Conservation (phyloP, 2,329 filamentous ascomycete genomes). For the Capronia coronata region DNA sequence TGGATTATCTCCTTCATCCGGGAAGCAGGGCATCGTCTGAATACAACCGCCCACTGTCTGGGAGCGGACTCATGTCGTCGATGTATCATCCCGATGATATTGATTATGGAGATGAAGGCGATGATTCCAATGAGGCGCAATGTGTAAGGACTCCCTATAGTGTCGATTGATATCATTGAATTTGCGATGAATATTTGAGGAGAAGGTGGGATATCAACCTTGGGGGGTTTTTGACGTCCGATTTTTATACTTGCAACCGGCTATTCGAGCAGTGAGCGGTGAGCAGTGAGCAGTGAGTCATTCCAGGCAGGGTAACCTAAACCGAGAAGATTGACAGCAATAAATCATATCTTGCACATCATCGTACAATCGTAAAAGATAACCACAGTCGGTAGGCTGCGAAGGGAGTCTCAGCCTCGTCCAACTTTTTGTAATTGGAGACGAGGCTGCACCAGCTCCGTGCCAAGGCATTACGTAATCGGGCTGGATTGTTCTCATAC, state of each 20-base stretch:
- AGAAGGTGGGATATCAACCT: too few relatives aligned
- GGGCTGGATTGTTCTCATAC: not conserved
- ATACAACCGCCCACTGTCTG: conserved; percentile 15
- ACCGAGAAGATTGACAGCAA: too few relatives aligned
- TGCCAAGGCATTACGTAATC: conserved; percentile 1
- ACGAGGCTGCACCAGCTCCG: not conserved
- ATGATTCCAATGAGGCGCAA: conserved; percentile 13
- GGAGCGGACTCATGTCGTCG: conserved; percentile 12
- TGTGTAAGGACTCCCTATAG: conserved; percentile 22
- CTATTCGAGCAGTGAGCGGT: too few relatives aligned
- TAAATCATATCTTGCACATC: too few relatives aligned
- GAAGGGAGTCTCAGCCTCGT: not conserved
- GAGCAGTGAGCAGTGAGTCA: too few relatives aligned
- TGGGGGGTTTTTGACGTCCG: too few relatives aligned
- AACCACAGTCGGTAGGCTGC: too few relatives aligned
- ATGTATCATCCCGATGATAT: conserved; percentile 10
- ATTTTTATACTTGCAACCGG: too few relatives aligned
- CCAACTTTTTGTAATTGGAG: not conserved
- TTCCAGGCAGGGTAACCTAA: too few relatives aligned
- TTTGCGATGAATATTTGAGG: too few relatives aligned
- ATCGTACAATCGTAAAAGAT: too few relatives aligned
- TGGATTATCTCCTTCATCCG: conserved; percentile 23
- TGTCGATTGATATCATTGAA: conserved; percentile 14
- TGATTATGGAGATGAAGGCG: conserved; percentile 4
- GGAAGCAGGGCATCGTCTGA: conserved; percentile 16